These are phyloP conservation scores for Colletotrichum tanaceti DNA, from an alignment of 2,329 filamentous ascomycete genomes.

Conservation along the genomic window DNA sequence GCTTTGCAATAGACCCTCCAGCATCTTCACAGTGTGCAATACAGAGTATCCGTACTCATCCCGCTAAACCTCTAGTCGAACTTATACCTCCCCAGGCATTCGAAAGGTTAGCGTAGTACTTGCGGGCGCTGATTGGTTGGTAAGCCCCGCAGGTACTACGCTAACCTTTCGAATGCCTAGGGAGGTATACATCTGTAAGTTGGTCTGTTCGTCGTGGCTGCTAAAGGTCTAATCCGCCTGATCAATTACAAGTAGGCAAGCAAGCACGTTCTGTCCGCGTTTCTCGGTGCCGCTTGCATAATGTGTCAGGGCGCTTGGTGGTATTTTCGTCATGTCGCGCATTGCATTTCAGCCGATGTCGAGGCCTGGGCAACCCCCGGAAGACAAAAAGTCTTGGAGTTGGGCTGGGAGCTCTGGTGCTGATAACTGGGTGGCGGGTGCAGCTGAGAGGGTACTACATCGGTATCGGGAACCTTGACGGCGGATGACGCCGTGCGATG, in stretches of 20 bases:
- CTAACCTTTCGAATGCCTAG: too few relatives aligned
- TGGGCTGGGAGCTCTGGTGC: conserved; percentile 21
- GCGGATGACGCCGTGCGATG: conserved; percentile 21
- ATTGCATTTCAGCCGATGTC: conserved; percentile 24
- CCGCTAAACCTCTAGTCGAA: neutral
- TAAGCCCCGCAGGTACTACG: too few relatives aligned
- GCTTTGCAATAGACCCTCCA: conserved; percentile 11
- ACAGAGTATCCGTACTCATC: neutral
- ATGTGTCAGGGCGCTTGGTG: conserved; percentile 15
- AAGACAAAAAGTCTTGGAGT: conserved; percentile 20
- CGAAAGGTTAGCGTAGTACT: too few relatives aligned
- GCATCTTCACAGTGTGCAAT: neutral
- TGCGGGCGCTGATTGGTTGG: too few relatives aligned
- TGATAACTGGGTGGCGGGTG: conserved; percentile 13
- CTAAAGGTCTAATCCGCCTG: conserved; percentile 13
- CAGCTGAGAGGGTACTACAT: conserved; percentile 12
- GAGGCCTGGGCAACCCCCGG: conserved; percentile 7
- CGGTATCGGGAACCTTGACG: conserved; percentile 27
- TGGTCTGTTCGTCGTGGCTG: neutral
- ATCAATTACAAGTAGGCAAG: neutral
- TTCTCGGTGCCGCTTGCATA: conserved; percentile 1
- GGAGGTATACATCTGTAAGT: conserved; percentile 47
- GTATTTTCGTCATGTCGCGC: conserved; percentile 9
- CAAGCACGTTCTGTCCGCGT: conserved; percentile 13
- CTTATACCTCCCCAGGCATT: too few relatives aligned